A percentile compares a stretch with the other conserved stretches of the same genome.
Conservation (phyloP, 225 moss, liverwort and hornwort species). For the Asterella californica region DNA sequence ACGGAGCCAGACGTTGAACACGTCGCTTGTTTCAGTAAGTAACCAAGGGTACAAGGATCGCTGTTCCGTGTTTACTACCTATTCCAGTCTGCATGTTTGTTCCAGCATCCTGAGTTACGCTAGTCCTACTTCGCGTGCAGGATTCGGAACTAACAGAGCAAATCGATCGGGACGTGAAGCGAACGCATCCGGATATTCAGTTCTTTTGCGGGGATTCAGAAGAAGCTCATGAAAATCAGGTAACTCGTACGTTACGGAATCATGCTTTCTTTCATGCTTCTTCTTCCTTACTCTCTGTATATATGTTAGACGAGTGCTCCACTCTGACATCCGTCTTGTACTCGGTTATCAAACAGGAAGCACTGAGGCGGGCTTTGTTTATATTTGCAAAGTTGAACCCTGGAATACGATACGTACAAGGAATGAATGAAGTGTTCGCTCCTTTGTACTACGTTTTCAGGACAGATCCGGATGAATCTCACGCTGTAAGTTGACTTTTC, state of each 20-base stretch:
- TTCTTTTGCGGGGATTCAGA: conserved; percentile 86
- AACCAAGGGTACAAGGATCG: neutral
- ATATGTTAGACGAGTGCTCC: neutral
- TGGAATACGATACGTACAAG: conserved; percentile 98
- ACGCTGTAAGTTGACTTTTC: conserved; percentile 60
- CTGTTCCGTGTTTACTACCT: neutral
- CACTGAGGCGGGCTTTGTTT: conserved; percentile 85
- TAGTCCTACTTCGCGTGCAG: conserved; percentile 30
- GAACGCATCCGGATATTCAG: conserved; percentile 96
- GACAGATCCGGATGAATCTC: conserved; percentile 77
- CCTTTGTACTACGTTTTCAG: conserved; percentile 93
- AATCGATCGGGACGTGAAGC: conserved; percentile 90
- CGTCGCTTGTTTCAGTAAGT: neutral
- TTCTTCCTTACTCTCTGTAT: neutral
- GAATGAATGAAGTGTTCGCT: conserved; percentile 99
- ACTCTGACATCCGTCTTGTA: neutral
- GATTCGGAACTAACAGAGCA: conserved; percentile 92
- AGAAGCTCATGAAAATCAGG: conserved; percentile 86
- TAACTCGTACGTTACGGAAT: conserved; percentile 8
- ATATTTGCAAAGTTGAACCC: conserved; percentile 99
- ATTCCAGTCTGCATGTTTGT: neutral
- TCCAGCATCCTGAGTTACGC: neutral
- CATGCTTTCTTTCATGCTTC: neutral
- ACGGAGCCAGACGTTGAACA: neutral
- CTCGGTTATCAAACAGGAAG: conserved; percentile 55